Percentiles rank a stretch among this genome's conserved stretches.
phyloP scores from a whole-genome alignment of 164 flowering plant genomes.

The Kalanchoe fedtschenkoi region DNA sequence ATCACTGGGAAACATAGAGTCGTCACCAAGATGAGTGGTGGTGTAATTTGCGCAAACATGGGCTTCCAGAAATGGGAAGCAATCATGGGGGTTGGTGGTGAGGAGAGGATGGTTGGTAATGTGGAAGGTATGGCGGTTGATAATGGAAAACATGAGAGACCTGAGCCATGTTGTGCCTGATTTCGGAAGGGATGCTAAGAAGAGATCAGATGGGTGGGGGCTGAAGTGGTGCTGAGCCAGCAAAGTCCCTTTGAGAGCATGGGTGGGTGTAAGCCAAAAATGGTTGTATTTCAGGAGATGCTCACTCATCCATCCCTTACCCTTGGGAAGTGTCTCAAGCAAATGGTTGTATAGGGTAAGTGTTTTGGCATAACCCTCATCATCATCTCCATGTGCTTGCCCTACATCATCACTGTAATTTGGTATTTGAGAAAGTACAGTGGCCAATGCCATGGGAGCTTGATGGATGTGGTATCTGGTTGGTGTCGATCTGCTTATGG shows the following conservation, averaged over 20 bases:
- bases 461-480: background rate
- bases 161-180: slow-evolving; percentile 15
- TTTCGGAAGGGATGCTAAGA: slow-evolving; percentile 8
- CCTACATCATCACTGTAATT: background rate
- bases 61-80: slow-evolving; percentile 13
- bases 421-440: background rate
- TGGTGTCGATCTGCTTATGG: too few species aligned
- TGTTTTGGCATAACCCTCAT: background rate
- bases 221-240: slow-evolving; percentile 6
- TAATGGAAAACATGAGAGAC: slow-evolving; percentile 10
- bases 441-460: background rate
- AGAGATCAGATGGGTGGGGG: background rate
- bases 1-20: background rate
- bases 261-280: slow-evolving; percentile 7
- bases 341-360: background rate
- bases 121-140: background rate
- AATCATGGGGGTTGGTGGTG: slow-evolving; percentile 12
- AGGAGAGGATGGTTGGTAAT: slow-evolving; percentile 9
- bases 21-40: background rate
- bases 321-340: slow-evolving; percentile 5
- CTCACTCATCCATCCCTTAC: slow-evolving; percentile 7
- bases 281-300: slow-evolving; percentile 6
- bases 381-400: background rate
- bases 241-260: background rate
- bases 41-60: background rate